Percentiles rank a stretch among this genome's conserved stretches.
phyloP scores from a whole-genome alignment of 805 yeast genomes.

The Suhomyces kilbournensis region DNA sequence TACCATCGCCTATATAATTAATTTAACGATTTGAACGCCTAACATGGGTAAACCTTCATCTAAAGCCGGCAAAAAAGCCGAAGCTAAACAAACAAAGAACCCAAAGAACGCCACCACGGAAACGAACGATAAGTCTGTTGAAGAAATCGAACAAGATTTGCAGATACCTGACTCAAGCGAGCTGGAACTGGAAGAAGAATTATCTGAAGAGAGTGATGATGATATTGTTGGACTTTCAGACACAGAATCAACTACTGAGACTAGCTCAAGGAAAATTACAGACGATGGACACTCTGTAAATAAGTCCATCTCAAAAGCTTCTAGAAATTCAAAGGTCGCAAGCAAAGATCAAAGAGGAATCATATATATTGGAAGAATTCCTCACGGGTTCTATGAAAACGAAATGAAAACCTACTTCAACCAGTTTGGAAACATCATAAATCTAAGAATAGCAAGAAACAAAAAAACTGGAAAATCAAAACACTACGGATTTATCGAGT shows the following conservation, averaged over 20 bases:
- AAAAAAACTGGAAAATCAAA: conserved; percentile 87
- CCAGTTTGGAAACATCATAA: conserved; percentile 85
- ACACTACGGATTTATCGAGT: conserved; percentile 90
- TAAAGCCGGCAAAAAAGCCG: neutral
- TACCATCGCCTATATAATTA: neutral
- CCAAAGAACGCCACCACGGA: conserved; percentile 14
- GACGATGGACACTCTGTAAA: conserved; percentile 22
- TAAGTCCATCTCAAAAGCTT: conserved; percentile 8
- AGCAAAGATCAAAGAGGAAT: conserved; percentile 51
- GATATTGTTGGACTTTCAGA: conserved; percentile 24
- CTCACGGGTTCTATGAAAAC: conserved; percentile 85
- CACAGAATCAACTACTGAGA: conserved; percentile 24
- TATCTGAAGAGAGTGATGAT: conserved; percentile 21
- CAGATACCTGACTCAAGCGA: conserved; percentile 14
- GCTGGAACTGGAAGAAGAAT: conserved; percentile 12
- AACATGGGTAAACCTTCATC: neutral
- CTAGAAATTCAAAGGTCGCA: conserved; percentile 19
- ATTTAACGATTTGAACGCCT: neutral
- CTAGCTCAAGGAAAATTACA: conserved; percentile 21
- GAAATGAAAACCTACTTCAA: conserved; percentile 76
- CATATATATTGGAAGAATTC: conserved; percentile 86
- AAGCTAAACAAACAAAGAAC: conserved; percentile 2
- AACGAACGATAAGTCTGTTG: conserved; percentile 19
- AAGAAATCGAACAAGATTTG: conserved; percentile 21
- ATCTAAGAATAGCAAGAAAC: conserved; percentile 81